Evolutionary conservation across 345 rosid genomes (phyloP).

Genomic region (Physaria fendleri): DNA sequence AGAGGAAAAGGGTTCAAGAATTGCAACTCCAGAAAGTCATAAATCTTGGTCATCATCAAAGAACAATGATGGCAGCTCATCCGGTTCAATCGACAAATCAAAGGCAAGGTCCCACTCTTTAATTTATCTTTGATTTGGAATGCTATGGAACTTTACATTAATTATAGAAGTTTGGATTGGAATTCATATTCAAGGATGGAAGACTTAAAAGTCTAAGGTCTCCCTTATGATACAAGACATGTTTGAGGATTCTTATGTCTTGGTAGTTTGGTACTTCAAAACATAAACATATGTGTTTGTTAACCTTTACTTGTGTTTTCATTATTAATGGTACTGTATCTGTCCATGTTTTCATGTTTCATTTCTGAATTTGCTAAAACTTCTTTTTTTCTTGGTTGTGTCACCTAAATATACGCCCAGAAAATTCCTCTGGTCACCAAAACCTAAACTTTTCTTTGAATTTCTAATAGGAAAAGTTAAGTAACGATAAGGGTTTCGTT

Average conservation of each 20-base stretch:
- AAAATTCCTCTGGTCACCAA: slow-evolving; percentile 4
- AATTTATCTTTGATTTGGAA: slow-evolving; percentile 2
- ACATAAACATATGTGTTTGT: neutral
- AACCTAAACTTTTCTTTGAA: slow-evolving; percentile 6
- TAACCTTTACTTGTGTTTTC: neutral
- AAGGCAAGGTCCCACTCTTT: slow-evolving; percentile 41
- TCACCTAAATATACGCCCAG: slow-evolving; percentile 6
- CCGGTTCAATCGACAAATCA: slow-evolving; percentile 30
- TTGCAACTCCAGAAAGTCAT: slow-evolving; percentile 37
- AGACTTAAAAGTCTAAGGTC: neutral
- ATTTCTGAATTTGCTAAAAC: slow-evolving; percentile 16
- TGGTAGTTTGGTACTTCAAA: neutral
- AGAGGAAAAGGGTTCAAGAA: slow-evolving; percentile 37
- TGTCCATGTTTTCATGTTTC: slow-evolving; percentile 17
- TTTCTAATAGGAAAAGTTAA: neutral
- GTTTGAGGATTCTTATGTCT: neutral
- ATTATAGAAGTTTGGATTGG: neutral
- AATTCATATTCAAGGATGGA: neutral
- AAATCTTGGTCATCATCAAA: slow-evolving; percentile 36
- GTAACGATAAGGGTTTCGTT: neutral
- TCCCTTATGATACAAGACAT: neutral
- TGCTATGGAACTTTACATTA: neutral
- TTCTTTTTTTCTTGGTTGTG: neutral
- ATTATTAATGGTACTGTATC: neutral
- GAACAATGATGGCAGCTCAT: slow-evolving; percentile 30